Base-by-base conservation (phyloP, 2,329 filamentous ascomycete species). In the Aureobasidium sp. region DNA sequence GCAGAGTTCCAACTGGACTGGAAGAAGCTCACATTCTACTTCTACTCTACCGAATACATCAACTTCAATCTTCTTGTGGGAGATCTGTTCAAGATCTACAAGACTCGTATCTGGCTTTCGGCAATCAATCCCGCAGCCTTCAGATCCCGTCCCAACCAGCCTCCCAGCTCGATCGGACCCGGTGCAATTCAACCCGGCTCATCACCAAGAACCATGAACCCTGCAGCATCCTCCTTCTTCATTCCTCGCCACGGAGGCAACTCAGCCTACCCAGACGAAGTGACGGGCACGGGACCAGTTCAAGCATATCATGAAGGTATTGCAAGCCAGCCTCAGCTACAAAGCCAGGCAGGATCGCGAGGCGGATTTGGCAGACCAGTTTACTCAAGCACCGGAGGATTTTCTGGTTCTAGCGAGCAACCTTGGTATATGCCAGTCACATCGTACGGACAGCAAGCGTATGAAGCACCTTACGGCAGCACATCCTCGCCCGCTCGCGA, bases 1-100 rank as follows among this genome's bases (percentile, higher is more conserved):
- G 93, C 93, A 4, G 93, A 98, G 68, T 98, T 96, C 66, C 93
- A 98, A 66, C 94, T 95, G 91, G 93, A 98, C 68, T 96, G 90
- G 83, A 95, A 97, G 73, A 98, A 98, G 69, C 75, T 98, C 53
- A 98, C 94, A 0, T 97, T 97, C 71, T 98, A 96, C 74, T 98
- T 97, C 72, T 98, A 96, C 67, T 91, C 93, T 51, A 90, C 96
- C 65, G 84, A 89, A 0, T 98, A 98, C 68, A 95, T 98, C 76
- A 97, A 97, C 73, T 98, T 98, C 78, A 98, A 98, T 68, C 88
- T 89, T 2, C 81, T 98, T 14, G 93, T 98, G 50, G 95, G 90
- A 0, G 93, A 98, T 66, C 78, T 98, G 11, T 98, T 97, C 79
- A 97, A 97, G 72, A 91, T 97, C 58, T 98, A 97, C 78, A 98